A percentile compares a stretch with the other conserved stretches of the same genome.
Evolutionary conservation across 305 asterid genomes (phyloP).

Genomic region (Fraxinus latifolia): DNA sequence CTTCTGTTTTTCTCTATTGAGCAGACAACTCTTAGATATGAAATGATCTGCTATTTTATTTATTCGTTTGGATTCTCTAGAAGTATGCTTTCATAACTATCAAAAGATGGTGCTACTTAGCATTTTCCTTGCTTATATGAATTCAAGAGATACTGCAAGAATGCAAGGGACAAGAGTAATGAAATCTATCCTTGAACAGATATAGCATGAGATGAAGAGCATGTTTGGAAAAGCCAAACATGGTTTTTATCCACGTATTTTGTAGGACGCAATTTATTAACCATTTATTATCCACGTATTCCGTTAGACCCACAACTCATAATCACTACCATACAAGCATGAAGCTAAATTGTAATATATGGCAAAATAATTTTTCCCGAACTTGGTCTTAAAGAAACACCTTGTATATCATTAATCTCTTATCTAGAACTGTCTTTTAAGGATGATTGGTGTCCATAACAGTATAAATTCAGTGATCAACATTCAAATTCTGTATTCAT

Average conservation of each 20-base stretch:
- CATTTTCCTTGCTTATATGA: neutral
- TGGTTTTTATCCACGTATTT: neutral
- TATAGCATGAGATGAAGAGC: neutral
- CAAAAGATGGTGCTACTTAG: neutral
- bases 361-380: neutral
- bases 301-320: neutral
- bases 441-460: neutral
- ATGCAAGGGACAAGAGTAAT: neutral
- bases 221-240: neutral
- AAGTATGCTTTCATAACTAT: neutral
- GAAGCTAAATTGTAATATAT: neutral
- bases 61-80: neutral
- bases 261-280: neutral
- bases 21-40: neutral
- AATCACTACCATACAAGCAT: neutral
- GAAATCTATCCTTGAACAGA: neutral
- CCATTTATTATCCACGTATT: neutral
- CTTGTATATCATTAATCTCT: neutral
- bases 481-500: slow-evolving; percentile 5
- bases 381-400: neutral
- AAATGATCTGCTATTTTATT: neutral
- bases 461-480: neutral
- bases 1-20: neutral
- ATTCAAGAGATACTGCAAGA: neutral
- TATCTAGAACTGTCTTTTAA: neutral